Conservation (phyloP, 345 rosid genomes). For the Physaria fendleri region DNA sequence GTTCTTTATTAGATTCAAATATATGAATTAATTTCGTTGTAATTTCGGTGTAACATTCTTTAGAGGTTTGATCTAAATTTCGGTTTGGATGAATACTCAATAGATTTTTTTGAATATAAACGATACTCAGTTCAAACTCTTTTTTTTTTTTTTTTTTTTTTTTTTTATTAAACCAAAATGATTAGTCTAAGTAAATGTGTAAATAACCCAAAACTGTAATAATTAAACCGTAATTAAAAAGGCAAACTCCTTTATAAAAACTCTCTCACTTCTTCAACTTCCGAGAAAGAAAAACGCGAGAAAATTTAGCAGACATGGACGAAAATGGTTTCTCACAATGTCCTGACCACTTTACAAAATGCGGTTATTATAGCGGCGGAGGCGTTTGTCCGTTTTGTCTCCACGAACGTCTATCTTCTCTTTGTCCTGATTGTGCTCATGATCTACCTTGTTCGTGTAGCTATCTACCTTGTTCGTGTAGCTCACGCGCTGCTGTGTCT, state of each 20-base stretch:
- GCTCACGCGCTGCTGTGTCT: constrained; percentile 36
- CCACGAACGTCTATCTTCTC: constrained; percentile 59
- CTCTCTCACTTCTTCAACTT: constrained; percentile 5
- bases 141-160: too few species aligned
- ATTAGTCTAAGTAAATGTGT: neutral
- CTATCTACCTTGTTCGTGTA: constrained; percentile 65
- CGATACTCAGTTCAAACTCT: too few species aligned
- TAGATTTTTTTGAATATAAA: too few species aligned
- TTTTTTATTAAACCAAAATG: neutral
- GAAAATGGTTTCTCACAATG: constrained; percentile 77
- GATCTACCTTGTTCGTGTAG: constrained; percentile 65
- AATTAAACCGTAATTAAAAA: constrained; percentile 20
- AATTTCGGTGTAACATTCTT: too few species aligned
- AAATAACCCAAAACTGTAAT: constrained; percentile 12
- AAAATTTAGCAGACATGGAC: constrained; percentile 30
- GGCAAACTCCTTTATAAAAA: constrained; percentile 3
- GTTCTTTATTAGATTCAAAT: too few species aligned
- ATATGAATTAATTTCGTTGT: too few species aligned
- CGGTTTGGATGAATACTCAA: too few species aligned
- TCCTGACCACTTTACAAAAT: constrained; percentile 53
- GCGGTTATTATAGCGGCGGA: constrained; percentile 36
- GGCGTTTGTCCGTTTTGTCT: constrained; percentile 90
- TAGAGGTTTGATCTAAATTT: too few species aligned
- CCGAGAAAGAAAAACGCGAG: neutral
- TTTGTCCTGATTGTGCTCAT: constrained; percentile 79